phyloP scores from a whole-genome alignment of 176 grass and related monocot species.

The Calamus simplicifolius region DNA sequence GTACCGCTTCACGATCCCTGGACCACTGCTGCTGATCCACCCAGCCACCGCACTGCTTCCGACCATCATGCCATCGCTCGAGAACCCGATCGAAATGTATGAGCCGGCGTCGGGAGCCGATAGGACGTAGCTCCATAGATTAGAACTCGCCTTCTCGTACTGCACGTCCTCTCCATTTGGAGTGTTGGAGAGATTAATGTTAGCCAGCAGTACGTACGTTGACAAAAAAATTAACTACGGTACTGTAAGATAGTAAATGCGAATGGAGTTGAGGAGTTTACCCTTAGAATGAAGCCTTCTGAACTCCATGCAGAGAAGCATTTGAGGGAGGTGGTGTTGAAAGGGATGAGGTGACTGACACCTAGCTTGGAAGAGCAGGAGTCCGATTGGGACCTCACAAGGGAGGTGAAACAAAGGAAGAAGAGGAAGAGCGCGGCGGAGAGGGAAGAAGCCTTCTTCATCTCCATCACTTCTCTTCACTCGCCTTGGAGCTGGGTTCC shows the following conservation, averaged over 20 bases:
- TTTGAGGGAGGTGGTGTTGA: conserved; percentile 51
- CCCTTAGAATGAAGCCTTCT: conserved; percentile 69
- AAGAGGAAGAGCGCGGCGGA: conserved; percentile 9
- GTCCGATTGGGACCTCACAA: conserved; percentile 58
- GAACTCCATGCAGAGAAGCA: conserved; percentile 61
- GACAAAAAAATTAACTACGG: no score
- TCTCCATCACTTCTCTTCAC: no score
- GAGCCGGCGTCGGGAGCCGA: conserved; percentile 62
- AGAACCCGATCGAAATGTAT: conserved; percentile 76
- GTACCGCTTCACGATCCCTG: conserved; percentile 57
- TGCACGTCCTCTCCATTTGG: conserved; percentile 16
- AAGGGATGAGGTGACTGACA: conserved; percentile 50
- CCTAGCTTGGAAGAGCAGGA: conserved; percentile 42
- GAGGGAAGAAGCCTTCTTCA: no score
- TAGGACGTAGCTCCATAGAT: conserved; percentile 79
- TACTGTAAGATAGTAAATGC: no score
- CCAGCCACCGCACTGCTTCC: conserved; percentile 78
- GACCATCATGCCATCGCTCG: conserved; percentile 65
- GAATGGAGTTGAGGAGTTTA: conserved; percentile 6
- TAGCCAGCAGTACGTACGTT: no score
- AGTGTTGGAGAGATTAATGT: background rate
- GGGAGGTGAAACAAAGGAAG: conserved; percentile 27
- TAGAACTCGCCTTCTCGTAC: conserved; percentile 63
- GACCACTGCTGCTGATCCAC: conserved; percentile 37
- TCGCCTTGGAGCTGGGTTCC: no score